Evolutionary conservation across 306 rosid genomes (phyloP).

Genomic region (Chamaecrista fasciculata): DNA sequence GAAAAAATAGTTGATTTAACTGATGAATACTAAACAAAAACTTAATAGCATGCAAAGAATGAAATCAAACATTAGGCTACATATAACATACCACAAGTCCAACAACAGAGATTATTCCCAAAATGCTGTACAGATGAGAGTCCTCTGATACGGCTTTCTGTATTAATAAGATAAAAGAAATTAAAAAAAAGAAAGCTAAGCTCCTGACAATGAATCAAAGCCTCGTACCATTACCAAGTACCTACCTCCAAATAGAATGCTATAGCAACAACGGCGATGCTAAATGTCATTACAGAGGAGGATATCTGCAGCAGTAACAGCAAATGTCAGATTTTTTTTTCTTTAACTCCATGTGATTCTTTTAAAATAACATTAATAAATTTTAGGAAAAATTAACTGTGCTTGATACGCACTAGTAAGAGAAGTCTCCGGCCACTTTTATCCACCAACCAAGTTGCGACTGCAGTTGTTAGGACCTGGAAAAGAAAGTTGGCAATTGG

Average conservation of each 20-base stretch:
- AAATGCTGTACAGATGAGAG: constrained; percentile 40
- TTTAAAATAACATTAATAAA: constrained; percentile 3
- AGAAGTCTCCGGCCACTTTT: constrained; percentile 77
- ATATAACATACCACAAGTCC: constrained; percentile 69
- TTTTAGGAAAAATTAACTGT: neutral
- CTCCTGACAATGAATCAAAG: constrained; percentile 23
- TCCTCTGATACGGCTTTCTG: constrained; percentile 45
- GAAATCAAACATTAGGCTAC: constrained; percentile 3
- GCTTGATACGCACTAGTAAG: constrained; percentile 51
- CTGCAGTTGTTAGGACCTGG: constrained; percentile 67
- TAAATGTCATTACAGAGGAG: constrained; percentile 62
- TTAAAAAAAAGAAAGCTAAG: constrained; percentile 21
- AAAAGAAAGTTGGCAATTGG: constrained; percentile 18
- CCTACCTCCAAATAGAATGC: constrained; percentile 71
- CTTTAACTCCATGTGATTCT: constrained; percentile 8
- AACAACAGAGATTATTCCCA: constrained; percentile 55
- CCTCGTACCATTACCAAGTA: constrained; percentile 17
- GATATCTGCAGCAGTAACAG: constrained; percentile 54
- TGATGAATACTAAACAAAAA: neutral
- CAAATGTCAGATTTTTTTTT: constrained; percentile 1
- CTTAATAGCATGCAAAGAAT: neutral
- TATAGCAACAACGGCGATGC: constrained; percentile 62
- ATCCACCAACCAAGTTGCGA: constrained; percentile 81
- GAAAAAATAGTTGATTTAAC: constrained; percentile 26
- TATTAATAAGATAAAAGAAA: constrained; percentile 23